A percentile compares a stretch with the other conserved stretches of the same genome.
phyloP scores from a whole-genome alignment of 176 grass and related monocot genomes.

The Eremochloa ophiuroides region DNA sequence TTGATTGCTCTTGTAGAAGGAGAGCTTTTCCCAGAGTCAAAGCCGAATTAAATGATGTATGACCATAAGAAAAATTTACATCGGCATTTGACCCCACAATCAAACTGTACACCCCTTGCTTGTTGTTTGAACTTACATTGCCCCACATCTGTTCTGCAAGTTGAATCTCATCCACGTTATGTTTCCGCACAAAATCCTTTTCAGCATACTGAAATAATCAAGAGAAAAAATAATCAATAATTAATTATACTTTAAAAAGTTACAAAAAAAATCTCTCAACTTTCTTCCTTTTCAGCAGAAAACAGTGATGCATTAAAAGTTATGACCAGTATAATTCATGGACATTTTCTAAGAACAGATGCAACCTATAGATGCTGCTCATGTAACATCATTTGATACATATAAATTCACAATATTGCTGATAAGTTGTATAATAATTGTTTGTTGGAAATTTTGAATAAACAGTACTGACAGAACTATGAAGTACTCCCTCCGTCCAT shows the following conservation, averaged over 20 bases:
- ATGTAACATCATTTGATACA: background rate
- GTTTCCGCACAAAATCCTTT: slow-evolving; percentile 65
- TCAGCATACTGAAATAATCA: slow-evolving; percentile 80
- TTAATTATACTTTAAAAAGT: background rate
- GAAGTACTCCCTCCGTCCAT: background rate
- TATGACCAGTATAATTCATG: background rate
- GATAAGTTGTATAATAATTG: background rate
- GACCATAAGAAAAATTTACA: slow-evolving; percentile 62
- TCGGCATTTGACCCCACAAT: slow-evolving; percentile 74
- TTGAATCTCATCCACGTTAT: slow-evolving; percentile 44
- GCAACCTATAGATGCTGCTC: background rate
- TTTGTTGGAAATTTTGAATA: background rate
- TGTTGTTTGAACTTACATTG: slow-evolving; percentile 67
- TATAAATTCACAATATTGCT: background rate
- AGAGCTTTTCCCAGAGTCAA: slow-evolving; percentile 76
- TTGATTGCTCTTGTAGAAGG: slow-evolving; percentile 70
- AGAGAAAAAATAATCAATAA: slow-evolving; percentile 12
- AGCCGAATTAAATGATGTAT: slow-evolving; percentile 39
- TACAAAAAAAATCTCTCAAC: background rate
- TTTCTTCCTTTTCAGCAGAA: background rate
- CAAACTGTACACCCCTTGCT: slow-evolving; percentile 70
- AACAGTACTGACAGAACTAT: background rate
- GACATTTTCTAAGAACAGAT: slow-evolving; percentile 18
- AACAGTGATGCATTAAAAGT: background rate
- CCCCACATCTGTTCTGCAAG: slow-evolving; percentile 86